phyloP scores from a whole-genome alignment of 2,329 filamentous ascomycete genomes.

The Stagonosporopsis cucurbitacearum region DNA sequence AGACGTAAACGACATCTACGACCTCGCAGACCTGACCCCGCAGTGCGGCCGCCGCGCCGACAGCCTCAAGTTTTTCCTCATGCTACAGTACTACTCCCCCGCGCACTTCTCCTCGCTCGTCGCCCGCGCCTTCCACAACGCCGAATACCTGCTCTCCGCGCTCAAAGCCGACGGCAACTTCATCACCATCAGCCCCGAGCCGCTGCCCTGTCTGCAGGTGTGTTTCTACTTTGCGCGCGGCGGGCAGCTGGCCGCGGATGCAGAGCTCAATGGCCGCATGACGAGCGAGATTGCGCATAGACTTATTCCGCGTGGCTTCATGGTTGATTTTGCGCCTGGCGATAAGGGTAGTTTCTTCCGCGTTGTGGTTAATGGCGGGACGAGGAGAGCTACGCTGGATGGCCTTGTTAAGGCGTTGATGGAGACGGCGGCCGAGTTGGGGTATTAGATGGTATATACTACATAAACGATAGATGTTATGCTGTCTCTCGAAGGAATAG shows the following conservation, averaged over 20 bases:
- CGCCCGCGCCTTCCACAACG: conserved; percentile 75
- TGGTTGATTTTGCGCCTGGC: conserved; percentile 72
- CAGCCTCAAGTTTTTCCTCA: conserved; percentile 82
- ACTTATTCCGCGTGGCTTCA: conserved; percentile 67
- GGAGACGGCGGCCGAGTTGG: conserved; percentile 49
- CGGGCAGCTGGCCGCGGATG: conserved; percentile 56
- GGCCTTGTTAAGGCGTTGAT: conserved; percentile 67
- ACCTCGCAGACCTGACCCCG: conserved; percentile 88
- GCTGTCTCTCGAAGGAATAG: too few relatives aligned
- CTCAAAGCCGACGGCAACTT: conserved; percentile 67
- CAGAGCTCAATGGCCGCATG: conserved; percentile 59
- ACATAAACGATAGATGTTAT: too few relatives aligned
- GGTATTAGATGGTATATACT: too few relatives aligned
- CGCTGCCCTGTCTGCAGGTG: conserved; percentile 83
- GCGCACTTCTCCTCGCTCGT: conserved; percentile 69
- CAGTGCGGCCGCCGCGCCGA: conserved; percentile 92
- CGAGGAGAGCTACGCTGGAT: conserved; percentile 65
- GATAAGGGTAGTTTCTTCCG: conserved; percentile 70
- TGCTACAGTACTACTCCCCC: conserved; percentile 88
- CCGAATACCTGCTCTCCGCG: conserved; percentile 69
- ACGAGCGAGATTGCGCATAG: conserved; percentile 63
- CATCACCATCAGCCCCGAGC: conserved; percentile 73
- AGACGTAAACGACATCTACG: conserved; percentile 67
- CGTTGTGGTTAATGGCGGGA: conserved; percentile 71
- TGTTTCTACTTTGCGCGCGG: conserved; percentile 85